Conservation (phyloP, 2,329 filamentous ascomycete genomes). For the Aspergillus calidoustus region DNA sequence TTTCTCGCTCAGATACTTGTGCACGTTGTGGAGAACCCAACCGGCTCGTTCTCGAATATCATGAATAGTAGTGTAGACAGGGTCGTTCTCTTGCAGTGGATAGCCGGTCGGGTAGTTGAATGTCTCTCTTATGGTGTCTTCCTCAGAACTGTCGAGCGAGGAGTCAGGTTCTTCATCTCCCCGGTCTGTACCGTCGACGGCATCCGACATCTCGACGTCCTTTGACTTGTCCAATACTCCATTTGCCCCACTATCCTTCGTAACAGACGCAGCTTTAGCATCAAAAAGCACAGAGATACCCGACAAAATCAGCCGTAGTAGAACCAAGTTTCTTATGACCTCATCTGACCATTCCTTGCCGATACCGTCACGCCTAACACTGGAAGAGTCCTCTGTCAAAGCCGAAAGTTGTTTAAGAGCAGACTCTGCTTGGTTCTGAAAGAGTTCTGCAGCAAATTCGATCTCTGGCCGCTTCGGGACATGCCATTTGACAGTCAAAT, state of each 20-base stretch:
- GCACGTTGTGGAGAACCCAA: slow-evolving; percentile 78
- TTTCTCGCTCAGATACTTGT: slow-evolving; percentile 78
- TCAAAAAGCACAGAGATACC: slow-evolving; percentile 91
- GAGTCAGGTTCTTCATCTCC: slow-evolving; percentile 51
- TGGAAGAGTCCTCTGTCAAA: slow-evolving; percentile 79
- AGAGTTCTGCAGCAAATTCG: slow-evolving; percentile 85
- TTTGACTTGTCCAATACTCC: slow-evolving; percentile 43
- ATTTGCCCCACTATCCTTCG: slow-evolving; percentile 43
- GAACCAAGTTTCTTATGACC: slow-evolving; percentile 84
- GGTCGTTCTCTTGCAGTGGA: slow-evolving; percentile 66
- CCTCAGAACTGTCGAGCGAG: slow-evolving; percentile 61
- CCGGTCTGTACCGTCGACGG: slow-evolving; percentile 48
- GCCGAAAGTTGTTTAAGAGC: slow-evolving; percentile 75
- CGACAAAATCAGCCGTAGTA: slow-evolving; percentile 85
- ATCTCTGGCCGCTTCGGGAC: slow-evolving; percentile 79
- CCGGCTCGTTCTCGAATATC: slow-evolving; percentile 79
- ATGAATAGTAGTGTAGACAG: slow-evolving; percentile 77
- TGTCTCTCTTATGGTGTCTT: slow-evolving; percentile 71
- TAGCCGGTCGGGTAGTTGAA: slow-evolving; percentile 92
- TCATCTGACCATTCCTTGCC: slow-evolving; percentile 99
- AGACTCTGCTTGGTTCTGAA: slow-evolving; percentile 78
- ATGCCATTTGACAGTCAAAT: slow-evolving; percentile 90
- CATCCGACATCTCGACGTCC: slow-evolving; percentile 54
- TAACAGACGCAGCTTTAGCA: slow-evolving; percentile 69
- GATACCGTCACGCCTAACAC: slow-evolving; percentile 87